Percentiles rank a stretch among this genome's conserved stretches.
These are phyloP conservation scores for Rhododendron vialii DNA, from an alignment of 148 eudicot species.

Conservation along the genomic window DNA sequence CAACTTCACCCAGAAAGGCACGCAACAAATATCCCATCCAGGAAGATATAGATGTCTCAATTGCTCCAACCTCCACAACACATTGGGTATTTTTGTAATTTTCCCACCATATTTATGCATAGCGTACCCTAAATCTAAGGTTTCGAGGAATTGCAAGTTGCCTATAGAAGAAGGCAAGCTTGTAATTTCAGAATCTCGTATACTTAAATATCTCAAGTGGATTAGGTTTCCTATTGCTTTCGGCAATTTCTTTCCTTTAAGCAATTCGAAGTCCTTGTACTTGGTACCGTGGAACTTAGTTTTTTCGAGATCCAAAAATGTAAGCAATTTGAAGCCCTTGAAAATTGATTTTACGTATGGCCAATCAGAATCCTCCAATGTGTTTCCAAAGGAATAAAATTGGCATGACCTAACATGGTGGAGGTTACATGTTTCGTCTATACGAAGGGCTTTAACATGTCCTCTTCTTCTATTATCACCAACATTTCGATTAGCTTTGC, in stretches of 20 bases:
- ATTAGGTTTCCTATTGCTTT: neutral
- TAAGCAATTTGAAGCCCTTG: neutral
- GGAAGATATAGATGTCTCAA: slow-evolving; percentile 17
- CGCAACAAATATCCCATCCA: no score
- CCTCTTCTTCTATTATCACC: neutral
- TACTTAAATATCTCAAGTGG: slow-evolving; percentile 8
- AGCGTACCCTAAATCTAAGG: slow-evolving; percentile 3
- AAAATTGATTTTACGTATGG: neutral
- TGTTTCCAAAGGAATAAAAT: neutral
- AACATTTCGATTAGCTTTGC: neutral
- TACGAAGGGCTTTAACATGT: no score
- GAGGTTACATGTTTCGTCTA: neutral
- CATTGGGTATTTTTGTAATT: neutral
- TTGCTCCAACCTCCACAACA: slow-evolving; percentile 4
- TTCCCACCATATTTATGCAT: no score
- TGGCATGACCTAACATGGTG: neutral
- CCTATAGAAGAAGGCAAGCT: slow-evolving; percentile 2
- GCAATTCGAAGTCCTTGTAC: no score
- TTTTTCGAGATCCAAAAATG: neutral
- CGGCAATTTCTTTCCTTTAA: neutral
- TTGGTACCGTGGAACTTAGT: neutral
- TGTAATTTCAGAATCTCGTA: neutral
- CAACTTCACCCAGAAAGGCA: neutral
- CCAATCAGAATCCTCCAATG: neutral
- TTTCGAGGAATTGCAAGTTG: slow-evolving; percentile 12